phyloP scores from a whole-genome alignment of 2,329 filamentous ascomycete species.

The Aspergillus sp. region DNA sequence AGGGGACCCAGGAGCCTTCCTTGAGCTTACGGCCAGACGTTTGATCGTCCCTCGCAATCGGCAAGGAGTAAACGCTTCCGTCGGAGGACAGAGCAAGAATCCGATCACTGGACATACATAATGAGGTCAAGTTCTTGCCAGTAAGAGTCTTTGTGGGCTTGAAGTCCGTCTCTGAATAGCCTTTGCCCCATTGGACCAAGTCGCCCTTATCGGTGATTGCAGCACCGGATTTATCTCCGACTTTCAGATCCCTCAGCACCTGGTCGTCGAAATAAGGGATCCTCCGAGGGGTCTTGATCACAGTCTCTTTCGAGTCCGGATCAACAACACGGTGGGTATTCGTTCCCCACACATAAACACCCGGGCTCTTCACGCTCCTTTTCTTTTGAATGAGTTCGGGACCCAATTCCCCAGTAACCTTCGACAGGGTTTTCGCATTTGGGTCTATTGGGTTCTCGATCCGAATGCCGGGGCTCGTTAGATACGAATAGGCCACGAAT shows the following conservation, averaged over 20 bases:
- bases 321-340: conserved; percentile 84
- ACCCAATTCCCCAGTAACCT: conserved; percentile 63
- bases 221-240: conserved; percentile 77
- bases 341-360: conserved; percentile 91
- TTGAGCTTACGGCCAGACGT: conserved; percentile 60
- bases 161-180: conserved; percentile 64
- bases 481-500: conserved; percentile 33
- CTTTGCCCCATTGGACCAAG: conserved; percentile 85
- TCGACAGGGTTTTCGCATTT: conserved; percentile 20
- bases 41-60: conserved; percentile 73
- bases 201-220: conserved; percentile 87
- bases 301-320: conserved; percentile 72
- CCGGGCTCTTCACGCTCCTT: conserved; percentile 76
- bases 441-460: conserved; percentile 16
- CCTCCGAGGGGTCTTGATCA: conserved; percentile 76
- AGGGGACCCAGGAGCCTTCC: conserved; percentile 71
- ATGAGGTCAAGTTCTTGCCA: conserved; percentile 75
- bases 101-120: conserved; percentile 77
- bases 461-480: conserved; percentile 19
- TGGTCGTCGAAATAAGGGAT: conserved; percentile 81
- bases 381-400: conserved; percentile 87
- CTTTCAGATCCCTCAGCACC: conserved; percentile 80
- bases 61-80: conserved; percentile 81
- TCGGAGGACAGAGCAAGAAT: conserved; percentile 74
- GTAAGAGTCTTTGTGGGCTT: conserved; percentile 70